Evolutionary conservation across 768 basidiomycete genomes (phyloP).

Genomic region (Mycena olivaceomarginata): DNA sequence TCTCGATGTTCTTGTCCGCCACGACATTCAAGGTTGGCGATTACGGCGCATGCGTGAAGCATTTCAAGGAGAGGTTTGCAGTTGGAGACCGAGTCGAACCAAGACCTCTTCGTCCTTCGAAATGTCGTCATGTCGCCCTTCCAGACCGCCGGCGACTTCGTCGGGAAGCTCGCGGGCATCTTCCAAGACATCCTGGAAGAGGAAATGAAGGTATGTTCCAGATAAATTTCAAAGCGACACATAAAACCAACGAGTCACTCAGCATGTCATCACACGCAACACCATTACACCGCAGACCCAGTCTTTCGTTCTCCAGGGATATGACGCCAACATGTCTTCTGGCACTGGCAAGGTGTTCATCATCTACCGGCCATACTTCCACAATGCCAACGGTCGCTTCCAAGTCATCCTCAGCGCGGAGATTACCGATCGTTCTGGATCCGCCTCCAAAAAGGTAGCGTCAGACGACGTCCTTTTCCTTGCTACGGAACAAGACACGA

Average conservation of each 20-base stretch:
- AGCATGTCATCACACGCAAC: slow-evolving; percentile 55
- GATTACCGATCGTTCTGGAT: slow-evolving; percentile 49
- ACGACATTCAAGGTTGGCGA: slow-evolving; percentile 55
- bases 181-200: slow-evolving; percentile 58
- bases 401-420: slow-evolving; percentile 56
- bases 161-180: slow-evolving; percentile 54
- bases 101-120: slow-evolving; percentile 59
- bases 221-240: slow-evolving; percentile 23
- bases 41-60: slow-evolving; percentile 57
- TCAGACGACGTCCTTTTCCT: slow-evolving; percentile 45
- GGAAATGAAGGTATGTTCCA: slow-evolving; percentile 55
- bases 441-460: slow-evolving; percentile 45
- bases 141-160: slow-evolving; percentile 53
- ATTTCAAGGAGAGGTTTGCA: slow-evolving; percentile 62
- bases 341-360: slow-evolving; percentile 56
- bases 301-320: slow-evolving; percentile 60
- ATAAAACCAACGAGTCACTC: slow-evolving; percentile 20
- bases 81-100: slow-evolving; percentile 45
- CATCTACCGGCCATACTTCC: slow-evolving; percentile 58
- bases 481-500: slow-evolving; percentile 19
- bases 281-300: slow-evolving; percentile 55
- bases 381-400: slow-evolving; percentile 57
- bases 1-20: slow-evolving; percentile 54
- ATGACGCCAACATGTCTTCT: slow-evolving; percentile 30
- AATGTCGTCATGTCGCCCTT: slow-evolving; percentile 67